These are phyloP conservation scores for Grammothele lineata DNA, from an alignment of 768 basidiomycete species.

Conservation along the genomic window DNA sequence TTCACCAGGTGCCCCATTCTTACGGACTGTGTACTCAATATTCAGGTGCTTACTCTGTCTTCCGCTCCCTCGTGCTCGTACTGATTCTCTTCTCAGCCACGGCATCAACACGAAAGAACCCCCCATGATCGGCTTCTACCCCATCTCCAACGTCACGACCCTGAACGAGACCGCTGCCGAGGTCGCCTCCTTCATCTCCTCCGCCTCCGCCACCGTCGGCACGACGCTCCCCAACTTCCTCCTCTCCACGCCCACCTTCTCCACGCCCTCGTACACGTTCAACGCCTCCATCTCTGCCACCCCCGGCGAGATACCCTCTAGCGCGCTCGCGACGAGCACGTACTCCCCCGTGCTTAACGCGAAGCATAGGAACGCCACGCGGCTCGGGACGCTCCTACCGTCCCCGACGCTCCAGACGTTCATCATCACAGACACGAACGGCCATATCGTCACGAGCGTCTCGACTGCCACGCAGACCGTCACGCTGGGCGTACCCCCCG, in stretches of 20 bases:
- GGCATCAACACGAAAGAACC: conserved; percentile 72
- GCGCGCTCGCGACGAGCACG: conserved; percentile 68
- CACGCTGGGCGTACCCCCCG: conserved; percentile 51
- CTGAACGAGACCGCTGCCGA: conserved; percentile 36
- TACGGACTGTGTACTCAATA: conserved; percentile 74
- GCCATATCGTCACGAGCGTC: conserved; percentile 49
- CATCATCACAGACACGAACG: conserved; percentile 51
- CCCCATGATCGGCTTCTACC: conserved; percentile 75
- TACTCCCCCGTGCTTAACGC: conserved; percentile 56
- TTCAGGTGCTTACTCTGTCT: conserved; percentile 49
- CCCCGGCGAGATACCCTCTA: conserved; percentile 50
- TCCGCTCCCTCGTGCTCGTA: too few relatives aligned
- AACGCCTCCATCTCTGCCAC: conserved; percentile 60
- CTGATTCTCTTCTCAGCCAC: conserved; percentile 41
- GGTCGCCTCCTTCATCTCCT: conserved; percentile 52
- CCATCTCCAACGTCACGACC: conserved; percentile 45
- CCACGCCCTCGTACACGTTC: conserved; percentile 62
- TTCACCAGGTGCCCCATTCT: conserved; percentile 65
- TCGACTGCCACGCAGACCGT: conserved; percentile 43
- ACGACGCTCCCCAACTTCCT: conserved; percentile 73
- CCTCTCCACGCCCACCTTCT: conserved; percentile 54
- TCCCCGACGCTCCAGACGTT: conserved; percentile 50
- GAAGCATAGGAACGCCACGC: conserved; percentile 42
- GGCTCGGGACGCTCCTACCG: conserved; percentile 53
- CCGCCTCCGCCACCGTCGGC: conserved; percentile 56